Percentiles rank a stretch among this genome's conserved stretches.
These are phyloP conservation scores for Prunus mongolica DNA, from an alignment of 306 rosid genomes.

Conservation along the genomic window DNA sequence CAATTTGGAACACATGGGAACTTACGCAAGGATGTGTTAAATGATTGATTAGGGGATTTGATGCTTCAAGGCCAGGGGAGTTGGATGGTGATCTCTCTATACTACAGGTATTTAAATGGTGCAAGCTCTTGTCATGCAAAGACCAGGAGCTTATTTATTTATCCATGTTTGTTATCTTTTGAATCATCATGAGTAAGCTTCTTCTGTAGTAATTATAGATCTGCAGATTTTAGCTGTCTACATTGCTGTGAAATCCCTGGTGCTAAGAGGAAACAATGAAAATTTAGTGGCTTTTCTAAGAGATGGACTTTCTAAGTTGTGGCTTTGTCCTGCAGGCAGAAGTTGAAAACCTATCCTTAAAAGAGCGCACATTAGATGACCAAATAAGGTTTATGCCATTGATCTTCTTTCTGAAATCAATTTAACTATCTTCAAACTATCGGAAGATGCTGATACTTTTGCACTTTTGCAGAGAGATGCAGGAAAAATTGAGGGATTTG, in stretches of 20 bases:
- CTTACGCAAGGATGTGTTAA: conserved; percentile 35
- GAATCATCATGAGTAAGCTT: not conserved
- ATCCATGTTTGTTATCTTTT: not conserved
- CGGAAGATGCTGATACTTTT: conserved; percentile 22
- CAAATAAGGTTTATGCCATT: conserved; percentile 64
- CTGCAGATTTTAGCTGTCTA: not conserved
- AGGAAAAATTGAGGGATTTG: conserved; percentile 75
- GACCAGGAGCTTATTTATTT: not conserved
- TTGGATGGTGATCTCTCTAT: conserved; percentile 60
- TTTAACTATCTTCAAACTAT: conserved; percentile 17
- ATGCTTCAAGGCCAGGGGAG: conserved; percentile 65
- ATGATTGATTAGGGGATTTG: conserved; percentile 69
- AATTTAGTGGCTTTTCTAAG: conserved; percentile 1
- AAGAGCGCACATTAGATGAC: conserved; percentile 77
- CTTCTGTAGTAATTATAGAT: not conserved
- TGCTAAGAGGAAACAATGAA: not conserved
- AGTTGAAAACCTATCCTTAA: conserved; percentile 67
- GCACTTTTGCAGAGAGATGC: conserved; percentile 67
- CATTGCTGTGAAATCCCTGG: not conserved
- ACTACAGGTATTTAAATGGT: conserved; percentile 54
- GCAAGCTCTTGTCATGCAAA: not conserved
- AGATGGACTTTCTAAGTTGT: conserved; percentile 24
- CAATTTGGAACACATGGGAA: conserved; percentile 17
- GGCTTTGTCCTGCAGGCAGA: conserved; percentile 73
- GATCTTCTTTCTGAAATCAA: conserved; percentile 22